phyloP scores from a whole-genome alignment of 306 rosid genomes.

The Begonia loranthoides region DNA sequence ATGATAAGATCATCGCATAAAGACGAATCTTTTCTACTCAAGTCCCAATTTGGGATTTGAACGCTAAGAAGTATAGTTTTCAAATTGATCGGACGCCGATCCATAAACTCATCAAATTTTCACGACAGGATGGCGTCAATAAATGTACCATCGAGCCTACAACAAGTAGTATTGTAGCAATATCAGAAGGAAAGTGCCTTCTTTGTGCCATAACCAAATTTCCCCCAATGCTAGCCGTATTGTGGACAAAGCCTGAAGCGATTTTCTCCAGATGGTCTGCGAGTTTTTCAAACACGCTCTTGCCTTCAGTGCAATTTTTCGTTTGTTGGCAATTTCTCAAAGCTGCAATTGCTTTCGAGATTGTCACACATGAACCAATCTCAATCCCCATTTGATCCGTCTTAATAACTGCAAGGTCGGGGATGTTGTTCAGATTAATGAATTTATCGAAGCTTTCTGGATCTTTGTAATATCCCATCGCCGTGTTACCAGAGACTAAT shows the following conservation, averaged over 20 bases:
- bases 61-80: slow-evolving; percentile 47
- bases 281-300: slow-evolving; percentile 30
- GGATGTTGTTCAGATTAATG: slow-evolving; percentile 39
- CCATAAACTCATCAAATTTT: slow-evolving; percentile 64
- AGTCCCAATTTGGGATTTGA: slow-evolving; percentile 43
- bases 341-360: slow-evolving; percentile 51
- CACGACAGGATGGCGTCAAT: slow-evolving; percentile 30
- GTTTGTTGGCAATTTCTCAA: slow-evolving; percentile 17
- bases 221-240: slow-evolving; percentile 74
- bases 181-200: slow-evolving; percentile 73
- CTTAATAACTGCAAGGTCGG: slow-evolving; percentile 39
- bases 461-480: slow-evolving; percentile 69
- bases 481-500: slow-evolving; percentile 69
- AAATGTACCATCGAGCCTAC: slow-evolving; percentile 48
- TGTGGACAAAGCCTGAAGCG: slow-evolving; percentile 53
- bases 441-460: slow-evolving; percentile 29
- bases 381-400: slow-evolving; percentile 47
- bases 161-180: slow-evolving; percentile 71
- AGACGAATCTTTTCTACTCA: slow-evolving; percentile 17
- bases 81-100: slow-evolving; percentile 42
- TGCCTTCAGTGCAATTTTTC: slow-evolving; percentile 23
- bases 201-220: slow-evolving; percentile 88
- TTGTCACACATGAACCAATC: slow-evolving; percentile 61
- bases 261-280: slow-evolving; percentile 66
- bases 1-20: slow-evolving; percentile 19